Conservation (phyloP, 1,284 basidiomycete genomes). For the Papiliotrema laurentii region DNA sequence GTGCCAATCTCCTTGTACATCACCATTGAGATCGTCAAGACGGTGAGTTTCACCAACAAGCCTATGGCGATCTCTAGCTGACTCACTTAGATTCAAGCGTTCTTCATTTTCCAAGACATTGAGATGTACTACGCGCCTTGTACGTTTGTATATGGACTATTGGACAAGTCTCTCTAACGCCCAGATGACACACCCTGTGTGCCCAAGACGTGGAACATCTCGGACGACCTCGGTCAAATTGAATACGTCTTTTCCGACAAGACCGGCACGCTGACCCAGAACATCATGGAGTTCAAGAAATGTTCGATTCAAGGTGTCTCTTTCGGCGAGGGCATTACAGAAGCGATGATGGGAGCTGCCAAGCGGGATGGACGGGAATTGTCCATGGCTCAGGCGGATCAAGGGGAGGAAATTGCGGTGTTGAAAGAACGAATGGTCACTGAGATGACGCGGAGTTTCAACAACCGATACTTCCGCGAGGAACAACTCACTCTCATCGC, state of each 20-base stretch:
- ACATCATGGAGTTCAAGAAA: slow-evolving; percentile 97
- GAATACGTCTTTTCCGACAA: slow-evolving; percentile 99
- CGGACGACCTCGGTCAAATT: slow-evolving; percentile 95
- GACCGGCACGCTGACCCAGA: slow-evolving; percentile 92
- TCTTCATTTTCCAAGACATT: slow-evolving; percentile 92
- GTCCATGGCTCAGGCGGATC: slow-evolving; percentile 63
- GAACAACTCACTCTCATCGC: slow-evolving; percentile 86
- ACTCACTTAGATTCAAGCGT: slow-evolving; percentile 69
- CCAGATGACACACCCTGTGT: slow-evolving; percentile 75
- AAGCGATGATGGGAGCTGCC: slow-evolving; percentile 88
- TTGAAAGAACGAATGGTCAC: slow-evolving; percentile 75
- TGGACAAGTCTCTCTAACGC: not conserved
- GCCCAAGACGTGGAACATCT: slow-evolving; percentile 98
- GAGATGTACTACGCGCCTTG: slow-evolving; percentile 91
- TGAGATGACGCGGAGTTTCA: slow-evolving; percentile 70
- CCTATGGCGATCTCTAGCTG: too few species aligned
- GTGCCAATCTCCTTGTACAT: slow-evolving; percentile 96
- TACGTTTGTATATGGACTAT: slow-evolving; percentile 10
- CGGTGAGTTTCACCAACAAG: too few species aligned
- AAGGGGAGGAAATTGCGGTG: slow-evolving; percentile 59
- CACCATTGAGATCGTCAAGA: slow-evolving; percentile 97
- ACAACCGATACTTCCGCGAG: slow-evolving; percentile 79
- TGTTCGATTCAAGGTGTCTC: slow-evolving; percentile 79
- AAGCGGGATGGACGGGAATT: slow-evolving; percentile 70
- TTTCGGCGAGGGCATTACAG: slow-evolving; percentile 91